Evolutionary conservation across 1,284 basidiomycete genomes (phyloP).

Genomic region (Ganoderma multipileum): DNA sequence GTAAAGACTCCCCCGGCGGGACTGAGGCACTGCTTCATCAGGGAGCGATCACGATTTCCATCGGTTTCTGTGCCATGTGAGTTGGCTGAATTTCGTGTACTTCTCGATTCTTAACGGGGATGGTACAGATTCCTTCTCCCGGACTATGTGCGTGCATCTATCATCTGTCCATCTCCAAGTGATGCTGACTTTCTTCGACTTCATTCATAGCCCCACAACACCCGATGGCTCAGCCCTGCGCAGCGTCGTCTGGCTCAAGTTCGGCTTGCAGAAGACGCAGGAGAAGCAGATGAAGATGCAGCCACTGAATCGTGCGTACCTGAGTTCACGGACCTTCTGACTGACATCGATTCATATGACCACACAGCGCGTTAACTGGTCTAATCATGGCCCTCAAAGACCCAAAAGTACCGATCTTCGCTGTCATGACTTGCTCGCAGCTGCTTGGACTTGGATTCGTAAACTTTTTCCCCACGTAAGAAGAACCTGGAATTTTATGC

Average conservation of each 20-base stretch:
- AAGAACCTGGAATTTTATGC: slow-evolving; percentile 3
- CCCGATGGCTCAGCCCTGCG: slow-evolving; percentile 63
- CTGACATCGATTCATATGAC: background rate
- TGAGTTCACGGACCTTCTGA: background rate
- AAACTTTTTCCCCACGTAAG: slow-evolving; percentile 77
- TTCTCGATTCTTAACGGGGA: background rate
- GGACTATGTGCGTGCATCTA: slow-evolving; percentile 54
- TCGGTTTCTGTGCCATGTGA: slow-evolving; percentile 65
- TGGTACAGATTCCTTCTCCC: slow-evolving; percentile 47
- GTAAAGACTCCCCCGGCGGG: background rate
- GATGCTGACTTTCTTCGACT: background rate
- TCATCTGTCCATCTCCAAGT: background rate
- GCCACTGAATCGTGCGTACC: slow-evolving; percentile 56
- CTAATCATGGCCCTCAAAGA: slow-evolving; percentile 68
- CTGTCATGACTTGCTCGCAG: slow-evolving; percentile 58
- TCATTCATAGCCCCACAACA: slow-evolving; percentile 61
- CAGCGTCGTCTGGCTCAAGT: slow-evolving; percentile 74
- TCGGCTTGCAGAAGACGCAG: slow-evolving; percentile 78
- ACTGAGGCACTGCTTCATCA: slow-evolving; percentile 32
- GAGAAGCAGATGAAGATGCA: slow-evolving; percentile 70
- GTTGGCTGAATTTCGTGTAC: slow-evolving; percentile 24
- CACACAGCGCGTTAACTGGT: slow-evolving; percentile 54
- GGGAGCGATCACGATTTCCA: slow-evolving; percentile 62
- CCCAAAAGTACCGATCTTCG: slow-evolving; percentile 65
- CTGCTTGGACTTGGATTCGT: slow-evolving; percentile 73